These are phyloP conservation scores for Pyrenochaeta sp. DNA, from an alignment of 2,329 filamentous ascomycete species.

Conservation along the genomic window DNA sequence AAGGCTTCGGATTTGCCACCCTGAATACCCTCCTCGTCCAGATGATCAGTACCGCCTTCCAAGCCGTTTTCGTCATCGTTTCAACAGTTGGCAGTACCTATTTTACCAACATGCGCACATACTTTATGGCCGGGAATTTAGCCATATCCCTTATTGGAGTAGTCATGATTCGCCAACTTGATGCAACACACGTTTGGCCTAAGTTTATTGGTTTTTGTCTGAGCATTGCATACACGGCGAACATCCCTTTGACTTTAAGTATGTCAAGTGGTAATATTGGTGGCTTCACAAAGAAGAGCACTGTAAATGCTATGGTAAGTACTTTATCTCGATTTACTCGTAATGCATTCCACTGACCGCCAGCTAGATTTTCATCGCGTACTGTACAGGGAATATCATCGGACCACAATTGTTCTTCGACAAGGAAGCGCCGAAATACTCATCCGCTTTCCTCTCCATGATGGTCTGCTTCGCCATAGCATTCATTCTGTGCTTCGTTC, in stretches of 20 bases:
- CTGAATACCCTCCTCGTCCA: conserved; percentile 33
- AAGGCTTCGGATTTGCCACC: conserved; percentile 47
- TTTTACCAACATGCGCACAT: conserved; percentile 16
- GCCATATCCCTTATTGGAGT: conserved; percentile 31
- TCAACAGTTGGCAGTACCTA: conserved; percentile 22
- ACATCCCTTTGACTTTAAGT: conserved; percentile 48
- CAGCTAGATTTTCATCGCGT: neutral
- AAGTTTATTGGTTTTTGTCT: conserved; percentile 41
- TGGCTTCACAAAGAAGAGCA: conserved; percentile 56
- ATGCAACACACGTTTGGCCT: neutral
- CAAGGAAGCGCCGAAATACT: neutral
- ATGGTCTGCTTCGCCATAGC: conserved; percentile 17
- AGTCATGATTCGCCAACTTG: conserved; percentile 32
- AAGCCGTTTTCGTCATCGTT: conserved; percentile 21
- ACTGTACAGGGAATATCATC: neutral
- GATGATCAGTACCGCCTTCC: conserved; percentile 24
- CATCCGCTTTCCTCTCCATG: conserved; percentile 18
- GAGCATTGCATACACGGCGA: conserved; percentile 48
- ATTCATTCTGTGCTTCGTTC: conserved; percentile 12
- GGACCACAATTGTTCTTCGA: neutral
- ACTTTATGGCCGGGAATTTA: conserved; percentile 23
- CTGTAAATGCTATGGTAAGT: conserved; percentile 57
- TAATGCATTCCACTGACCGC: too few relatives aligned
- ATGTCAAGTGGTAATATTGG: conserved; percentile 49
- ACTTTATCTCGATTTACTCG: too few relatives aligned